Base-by-base conservation (phyloP, 441 rosid species). In the Populus hybrid region DNA sequence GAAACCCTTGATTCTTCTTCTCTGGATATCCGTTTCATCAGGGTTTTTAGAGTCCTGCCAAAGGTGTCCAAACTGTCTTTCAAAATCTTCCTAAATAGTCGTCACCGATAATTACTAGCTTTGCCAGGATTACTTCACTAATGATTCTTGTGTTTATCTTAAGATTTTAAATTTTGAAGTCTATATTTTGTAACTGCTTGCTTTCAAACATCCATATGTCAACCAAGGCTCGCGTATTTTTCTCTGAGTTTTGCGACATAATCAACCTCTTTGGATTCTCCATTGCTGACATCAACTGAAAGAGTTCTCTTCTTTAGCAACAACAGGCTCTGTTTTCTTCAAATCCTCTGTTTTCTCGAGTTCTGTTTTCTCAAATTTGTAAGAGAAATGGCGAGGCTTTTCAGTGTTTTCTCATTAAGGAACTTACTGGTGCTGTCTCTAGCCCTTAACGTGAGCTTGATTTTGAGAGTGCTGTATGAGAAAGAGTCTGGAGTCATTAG, bases 391-490 rank as follows among this genome's bases (percentile, higher is more conserved):
- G 87, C 63, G 5, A 83, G 74, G 68, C 63, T 87, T 30, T 67
- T n/a, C 72, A 80, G 71, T 67, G 70, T 87, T 72, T 78, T 92
- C 63, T 84, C 97, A 4, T 68, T 80, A 74, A 89, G 88, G 78
- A 86, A 89, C 84, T 76, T 91, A 77, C 79, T 94, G 79, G 85
- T 83, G 67, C 79, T 93, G 50, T 93, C 98, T 10, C 21, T 91
- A 32, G 97, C 97, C n/a, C 69, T 91, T 38, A 94, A 94, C 73
- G 82, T 83, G 61, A 87, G 89, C 73, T 82, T 94, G 74, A 61
- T 93, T 79, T 80, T 89, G 69, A 88, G 79, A 84, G 72, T 82
- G 18, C 53, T 86, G 75, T 81, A 69, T 36, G 83, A 82, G 23
- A 72, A 71, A 61, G 78, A 75, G 23, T 75, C 68, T 57, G 63